Evolutionary conservation across 1,284 basidiomycete species (phyloP).

Genomic region (Inonotus obliquus): DNA sequence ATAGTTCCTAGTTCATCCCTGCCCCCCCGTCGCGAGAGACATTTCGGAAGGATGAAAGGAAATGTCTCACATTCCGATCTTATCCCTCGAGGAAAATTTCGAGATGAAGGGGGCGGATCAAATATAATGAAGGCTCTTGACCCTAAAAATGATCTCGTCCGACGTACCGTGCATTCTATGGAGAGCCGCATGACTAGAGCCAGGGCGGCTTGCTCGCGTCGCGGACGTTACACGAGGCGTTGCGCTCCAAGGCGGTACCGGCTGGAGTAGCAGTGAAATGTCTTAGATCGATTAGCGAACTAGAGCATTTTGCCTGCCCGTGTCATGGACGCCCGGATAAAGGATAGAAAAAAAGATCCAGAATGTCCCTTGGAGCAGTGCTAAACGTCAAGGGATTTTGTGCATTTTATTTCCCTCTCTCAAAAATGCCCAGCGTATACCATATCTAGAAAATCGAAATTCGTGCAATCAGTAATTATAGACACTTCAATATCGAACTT

Average conservation of each 20-base stretch:
- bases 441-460: background rate
- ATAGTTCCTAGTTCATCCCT: too few relatives aligned
- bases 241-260: background rate
- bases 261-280: background rate
- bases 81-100: background rate
- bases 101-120: background rate
- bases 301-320: background rate
- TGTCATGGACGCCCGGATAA: background rate
- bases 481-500: too few relatives aligned
- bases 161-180: background rate
- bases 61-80: background rate
- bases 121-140: background rate
- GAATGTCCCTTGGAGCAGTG: slow-evolving; percentile 9
- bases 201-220: background rate
- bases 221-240: slow-evolving; percentile 6
- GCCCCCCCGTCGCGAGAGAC: too few relatives aligned
- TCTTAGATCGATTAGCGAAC: slow-evolving; percentile 10
- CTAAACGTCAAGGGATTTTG: background rate
- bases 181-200: background rate
- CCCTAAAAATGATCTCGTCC: background rate
- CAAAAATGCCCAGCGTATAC: background rate
- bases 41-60: background rate
- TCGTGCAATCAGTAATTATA: background rate
- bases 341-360: background rate
- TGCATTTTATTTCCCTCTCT: background rate